Base-by-base conservation (phyloP, 805 yeast species). In the Metschnikowia peoriensis region DNA sequence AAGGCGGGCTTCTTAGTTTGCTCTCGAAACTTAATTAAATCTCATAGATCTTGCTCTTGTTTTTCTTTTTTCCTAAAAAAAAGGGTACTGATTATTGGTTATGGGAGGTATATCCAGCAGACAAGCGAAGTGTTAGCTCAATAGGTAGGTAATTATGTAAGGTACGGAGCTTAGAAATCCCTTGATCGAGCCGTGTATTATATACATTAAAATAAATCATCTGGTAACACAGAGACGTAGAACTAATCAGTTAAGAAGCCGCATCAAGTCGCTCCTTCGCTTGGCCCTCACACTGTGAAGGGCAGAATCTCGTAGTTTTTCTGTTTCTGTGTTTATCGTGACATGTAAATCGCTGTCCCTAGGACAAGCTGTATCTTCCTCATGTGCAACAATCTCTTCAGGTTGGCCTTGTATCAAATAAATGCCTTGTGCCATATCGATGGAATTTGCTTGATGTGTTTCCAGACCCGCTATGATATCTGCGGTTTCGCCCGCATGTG, bases 1-100 rank as follows among this genome's bases (percentile, higher is more conserved):
- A 58, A 35, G 32, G 57, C 17, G 61, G 58, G 16, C 55, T 59
- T 16, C 51, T 59, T 42, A 50, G 52, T 27, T 49, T 59, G 45
- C 47, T 59, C 28, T 59, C 63, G n/a, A 59, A 59, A 41, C 56
- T 59, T 38, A 48, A 28, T 17, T 51, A 42, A 14, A 6, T 14
- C 22, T 22, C 4, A 22, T 22, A 22, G 22, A 22, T 22, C 4
- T 22, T 22, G 22, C 22, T 22, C 4, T 22, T 22, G 2, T 4
- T 22, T 4, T 22, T 22, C 4, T 22, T 22, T 4, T 22, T 22
- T 22, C 4, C 4, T 3, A 22, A 22, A 22, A 22, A 4, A 22
- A 22, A 22, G n/a, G n/a, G n/a, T n/a, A 22, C 22, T 22, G 22
- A 22, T 4, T 22, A 22, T 22, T 22, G 22, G 2, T 22, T 22